Conservation (phyloP, 2,329 filamentous ascomycete genomes). For the Xylariomycetidae sp. region DNA sequence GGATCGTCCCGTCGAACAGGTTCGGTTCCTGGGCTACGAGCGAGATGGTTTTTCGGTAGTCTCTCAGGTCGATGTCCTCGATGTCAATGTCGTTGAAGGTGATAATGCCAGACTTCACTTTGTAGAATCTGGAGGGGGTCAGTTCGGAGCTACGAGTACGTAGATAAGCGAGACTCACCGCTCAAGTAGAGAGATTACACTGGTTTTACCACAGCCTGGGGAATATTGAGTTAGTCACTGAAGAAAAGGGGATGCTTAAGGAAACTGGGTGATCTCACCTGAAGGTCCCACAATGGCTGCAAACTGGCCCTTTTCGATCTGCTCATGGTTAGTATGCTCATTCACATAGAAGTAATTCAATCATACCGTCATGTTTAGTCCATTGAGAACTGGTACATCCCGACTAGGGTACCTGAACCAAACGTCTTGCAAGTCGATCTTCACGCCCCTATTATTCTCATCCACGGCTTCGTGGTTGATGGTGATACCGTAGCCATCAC, state of each 20-base stretch:
- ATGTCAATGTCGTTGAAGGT: slow-evolving; percentile 60
- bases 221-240: slow-evolving; percentile 8
- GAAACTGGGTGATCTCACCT: slow-evolving; percentile 35
- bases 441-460: slow-evolving; percentile 43
- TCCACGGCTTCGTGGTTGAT: slow-evolving; percentile 32
- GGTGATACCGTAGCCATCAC: slow-evolving; percentile 10
- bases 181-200: slow-evolving; percentile 61
- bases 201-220: slow-evolving; percentile 61
- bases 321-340: no score
- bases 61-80: slow-evolving; percentile 48
- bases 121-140: slow-evolving; percentile 55
- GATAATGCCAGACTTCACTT: slow-evolving; percentile 59
- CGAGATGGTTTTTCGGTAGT: slow-evolving; percentile 61
- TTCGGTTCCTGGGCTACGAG: slow-evolving; percentile 72
- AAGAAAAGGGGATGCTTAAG: no score
- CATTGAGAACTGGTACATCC: slow-evolving; percentile 51
- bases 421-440: slow-evolving; percentile 51
- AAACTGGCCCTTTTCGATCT: slow-evolving; percentile 63
- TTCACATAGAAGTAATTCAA: no score
- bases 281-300: slow-evolving; percentile 66
- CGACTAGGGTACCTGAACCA: slow-evolving; percentile 59
- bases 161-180: slow-evolving; percentile 26
- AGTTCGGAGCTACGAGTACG: slow-evolving; percentile 3
- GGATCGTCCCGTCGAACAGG: slow-evolving; percentile 56
- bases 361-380: slow-evolving; percentile 51